phyloP scores from a whole-genome alignment of 2,329 filamentous ascomycete genomes.

The Talaromyces sp. region DNA sequence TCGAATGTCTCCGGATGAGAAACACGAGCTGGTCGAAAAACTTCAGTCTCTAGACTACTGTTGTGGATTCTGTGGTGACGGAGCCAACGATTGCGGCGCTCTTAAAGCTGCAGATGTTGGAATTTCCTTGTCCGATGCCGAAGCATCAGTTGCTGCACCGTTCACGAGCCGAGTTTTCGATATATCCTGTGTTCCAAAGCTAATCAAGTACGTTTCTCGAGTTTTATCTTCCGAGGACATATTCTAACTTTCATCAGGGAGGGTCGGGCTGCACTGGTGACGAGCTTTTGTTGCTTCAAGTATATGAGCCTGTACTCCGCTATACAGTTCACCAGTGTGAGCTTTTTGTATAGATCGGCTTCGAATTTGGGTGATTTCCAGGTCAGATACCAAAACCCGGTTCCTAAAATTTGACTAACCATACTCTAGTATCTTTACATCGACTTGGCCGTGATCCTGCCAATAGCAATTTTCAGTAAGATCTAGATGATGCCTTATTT shows the following conservation, averaged over 20 bases:
- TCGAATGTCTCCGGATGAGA: slow-evolving; percentile 97
- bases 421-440: slow-evolving; percentile 74
- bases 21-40: slow-evolving; percentile 95
- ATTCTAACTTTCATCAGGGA: slow-evolving; percentile 51
- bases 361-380: slow-evolving; percentile 97
- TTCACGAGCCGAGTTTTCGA: slow-evolving; percentile 96
- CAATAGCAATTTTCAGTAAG: slow-evolving; percentile 89
- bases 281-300: slow-evolving; percentile 98
- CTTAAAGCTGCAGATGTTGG: slow-evolving; percentile 96
- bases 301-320: slow-evolving; percentile 99
- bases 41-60: slow-evolving; percentile 94
- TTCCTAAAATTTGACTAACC: slow-evolving; percentile 5
- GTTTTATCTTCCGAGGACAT: neutral
- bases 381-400: slow-evolving; percentile 31
- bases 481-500: slow-evolving; percentile 8
- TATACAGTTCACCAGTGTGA: slow-evolving; percentile 98
- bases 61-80: slow-evolving; percentile 92
- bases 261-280: slow-evolving; percentile 90
- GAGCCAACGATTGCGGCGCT: slow-evolving; percentile 94
- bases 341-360: slow-evolving; percentile 88
- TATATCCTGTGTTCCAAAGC: slow-evolving; percentile 87
- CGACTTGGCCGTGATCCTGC: slow-evolving; percentile 83
- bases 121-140: slow-evolving; percentile 92
- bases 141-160: slow-evolving; percentile 95
- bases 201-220: slow-evolving; percentile 59